Conservation (phyloP, 441 rosid species). For the Rhodomyrtus psidioides region DNA sequence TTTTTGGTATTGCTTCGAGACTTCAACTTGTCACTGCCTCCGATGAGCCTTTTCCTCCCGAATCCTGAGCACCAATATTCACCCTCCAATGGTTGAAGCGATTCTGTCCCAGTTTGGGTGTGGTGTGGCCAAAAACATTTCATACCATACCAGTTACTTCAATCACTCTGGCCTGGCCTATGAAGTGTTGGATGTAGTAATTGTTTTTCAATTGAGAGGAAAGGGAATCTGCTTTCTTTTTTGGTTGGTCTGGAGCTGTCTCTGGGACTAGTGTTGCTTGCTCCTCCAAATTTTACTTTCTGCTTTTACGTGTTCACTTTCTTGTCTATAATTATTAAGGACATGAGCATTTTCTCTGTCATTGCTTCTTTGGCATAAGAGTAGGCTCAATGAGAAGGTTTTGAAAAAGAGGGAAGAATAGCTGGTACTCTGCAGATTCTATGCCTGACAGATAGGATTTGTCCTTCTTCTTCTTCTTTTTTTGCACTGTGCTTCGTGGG, state of each 20-base stretch:
- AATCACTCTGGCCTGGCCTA: background rate
- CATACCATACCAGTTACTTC: background rate
- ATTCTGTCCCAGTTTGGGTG: background rate
- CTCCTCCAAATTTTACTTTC: slow-evolving; percentile 47
- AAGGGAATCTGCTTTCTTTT: slow-evolving; percentile 64
- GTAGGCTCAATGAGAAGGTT: slow-evolving; percentile 34
- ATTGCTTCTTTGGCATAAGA: slow-evolving; percentile 23
- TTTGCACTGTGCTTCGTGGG: slow-evolving; percentile 15
- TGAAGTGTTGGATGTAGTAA: slow-evolving; percentile 17
- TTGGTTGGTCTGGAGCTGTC: slow-evolving; percentile 49
- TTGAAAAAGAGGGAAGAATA: slow-evolving; percentile 25
- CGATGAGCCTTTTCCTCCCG: background rate
- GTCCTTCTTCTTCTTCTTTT: slow-evolving; percentile 25
- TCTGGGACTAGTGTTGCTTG: slow-evolving; percentile 35
- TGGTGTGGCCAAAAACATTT: background rate
- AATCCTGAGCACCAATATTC: background rate
- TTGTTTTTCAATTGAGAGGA: slow-evolving; percentile 16
- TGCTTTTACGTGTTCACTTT: slow-evolving; percentile 91
- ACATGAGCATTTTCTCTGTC: slow-evolving; percentile 24
- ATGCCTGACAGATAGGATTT: slow-evolving; percentile 52
- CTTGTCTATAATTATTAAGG: slow-evolving; percentile 31
- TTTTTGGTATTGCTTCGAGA: background rate
- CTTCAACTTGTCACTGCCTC: background rate
- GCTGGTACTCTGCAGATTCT: slow-evolving; percentile 53
- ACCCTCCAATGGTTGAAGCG: background rate